Evolutionary conservation across 106 monocot genomes (phyloP).

Genomic region (Allium sativum): DNA sequence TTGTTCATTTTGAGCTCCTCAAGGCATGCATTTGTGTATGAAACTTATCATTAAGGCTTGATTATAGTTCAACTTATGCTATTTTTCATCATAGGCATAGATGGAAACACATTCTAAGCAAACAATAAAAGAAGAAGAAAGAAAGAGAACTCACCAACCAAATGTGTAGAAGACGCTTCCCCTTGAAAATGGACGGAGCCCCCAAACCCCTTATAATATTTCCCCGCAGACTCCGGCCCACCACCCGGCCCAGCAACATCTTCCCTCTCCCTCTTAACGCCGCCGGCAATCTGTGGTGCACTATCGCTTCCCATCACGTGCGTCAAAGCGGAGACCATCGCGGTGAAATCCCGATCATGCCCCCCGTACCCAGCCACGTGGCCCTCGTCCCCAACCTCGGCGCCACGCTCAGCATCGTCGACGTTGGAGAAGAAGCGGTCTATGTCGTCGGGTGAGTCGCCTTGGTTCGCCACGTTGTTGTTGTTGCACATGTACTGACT

Average conservation of each 20-base stretch:
- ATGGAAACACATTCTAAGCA: too few relatives aligned
- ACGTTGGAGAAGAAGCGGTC: slow-evolving; percentile 9
- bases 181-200: slow-evolving; percentile 9
- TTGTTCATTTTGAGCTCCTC: too few relatives aligned
- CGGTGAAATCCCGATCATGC: slow-evolving; percentile 26
- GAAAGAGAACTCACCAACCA: slow-evolving; percentile 4
- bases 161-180: too few relatives aligned
- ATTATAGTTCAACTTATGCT: too few relatives aligned
- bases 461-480: slow-evolving; percentile 29
- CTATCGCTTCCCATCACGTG: slow-evolving; percentile 23
- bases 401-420: slow-evolving; percentile 6
- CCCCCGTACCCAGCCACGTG: not conserved
- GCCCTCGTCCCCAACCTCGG: slow-evolving; percentile 4
- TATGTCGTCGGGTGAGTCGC: slow-evolving; percentile 12
- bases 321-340: slow-evolving; percentile 53
- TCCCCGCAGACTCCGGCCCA: slow-evolving; percentile 11
- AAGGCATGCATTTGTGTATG: too few relatives aligned
- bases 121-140: not conserved
- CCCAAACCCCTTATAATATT: slow-evolving; percentile 18
- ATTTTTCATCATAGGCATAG: too few relatives aligned
- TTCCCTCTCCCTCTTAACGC: slow-evolving; percentile 27
- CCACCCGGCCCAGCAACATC: not conserved
- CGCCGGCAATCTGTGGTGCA: not conserved
- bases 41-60: too few relatives aligned
- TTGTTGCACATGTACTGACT: slow-evolving; percentile 2